Evolutionary conservation across 441 rosid genomes (phyloP).

Genomic region (Pelargonium citronellum): DNA sequence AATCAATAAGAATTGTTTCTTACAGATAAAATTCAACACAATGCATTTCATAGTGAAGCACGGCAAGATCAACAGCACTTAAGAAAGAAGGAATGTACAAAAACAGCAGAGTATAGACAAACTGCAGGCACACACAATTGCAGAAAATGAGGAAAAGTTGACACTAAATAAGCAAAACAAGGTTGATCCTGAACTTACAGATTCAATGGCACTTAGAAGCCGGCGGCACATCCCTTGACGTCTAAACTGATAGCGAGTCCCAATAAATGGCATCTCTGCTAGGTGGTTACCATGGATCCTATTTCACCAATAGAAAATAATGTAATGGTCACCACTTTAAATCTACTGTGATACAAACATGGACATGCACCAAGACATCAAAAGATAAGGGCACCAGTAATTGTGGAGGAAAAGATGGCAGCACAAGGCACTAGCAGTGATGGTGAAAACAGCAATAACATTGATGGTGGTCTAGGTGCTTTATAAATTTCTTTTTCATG

Average conservation of each 20-base stretch:
- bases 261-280: slow-evolving; percentile 99
- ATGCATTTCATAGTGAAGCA: too few relatives aligned
- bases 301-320: slow-evolving; percentile 20
- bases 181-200: slow-evolving; percentile 35
- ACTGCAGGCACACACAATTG: too few relatives aligned
- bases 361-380: background rate
- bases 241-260: slow-evolving; percentile 74
- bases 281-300: slow-evolving; percentile 80
- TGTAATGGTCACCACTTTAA: background rate
- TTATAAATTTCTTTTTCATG: background rate
- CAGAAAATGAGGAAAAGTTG: too few relatives aligned
- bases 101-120: too few relatives aligned
- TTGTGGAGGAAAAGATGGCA: too few relatives aligned
- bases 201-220: slow-evolving; percentile 70
- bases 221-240: slow-evolving; percentile 95
- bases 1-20: too few relatives aligned
- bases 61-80: too few relatives aligned
- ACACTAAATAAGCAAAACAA: too few relatives aligned
- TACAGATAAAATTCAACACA: too few relatives aligned
- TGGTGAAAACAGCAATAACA: background rate
- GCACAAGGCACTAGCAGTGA: too few relatives aligned
- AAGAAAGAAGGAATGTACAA: too few relatives aligned
- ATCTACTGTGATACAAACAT: background rate
- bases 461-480: background rate
- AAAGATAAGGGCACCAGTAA: too few relatives aligned